These are phyloP conservation scores for Xylariaceae sp. DNA, from an alignment of 2,329 filamentous ascomycete genomes.

Conservation along the genomic window DNA sequence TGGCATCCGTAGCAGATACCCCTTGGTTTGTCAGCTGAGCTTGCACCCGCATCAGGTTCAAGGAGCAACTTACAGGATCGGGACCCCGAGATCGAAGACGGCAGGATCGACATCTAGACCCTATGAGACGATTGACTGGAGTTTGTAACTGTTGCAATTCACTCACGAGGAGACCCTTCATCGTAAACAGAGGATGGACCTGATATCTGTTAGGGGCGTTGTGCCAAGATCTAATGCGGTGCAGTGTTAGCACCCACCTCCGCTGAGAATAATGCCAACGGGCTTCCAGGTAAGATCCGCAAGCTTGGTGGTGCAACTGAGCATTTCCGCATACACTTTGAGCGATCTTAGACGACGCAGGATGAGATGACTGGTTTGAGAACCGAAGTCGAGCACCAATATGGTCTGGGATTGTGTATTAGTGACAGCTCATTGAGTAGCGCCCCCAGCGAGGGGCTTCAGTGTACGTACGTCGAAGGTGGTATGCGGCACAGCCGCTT, in stretches of 20 bases:
- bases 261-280: conserved; percentile 76
- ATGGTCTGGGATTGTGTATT: conserved; percentile 53
- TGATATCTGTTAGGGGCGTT: conserved; percentile 21
- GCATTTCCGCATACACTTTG: conserved; percentile 79
- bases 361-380: conserved; percentile 70
- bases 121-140: conserved; percentile 3
- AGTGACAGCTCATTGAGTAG: not conserved
- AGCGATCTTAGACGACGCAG: conserved; percentile 71
- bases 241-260: conserved; percentile 51
- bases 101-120: conserved; percentile 66
- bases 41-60: not conserved
- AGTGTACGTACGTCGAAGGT: conserved; percentile 33
- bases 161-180: conserved; percentile 56
- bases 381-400: conserved; percentile 65
- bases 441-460: not conserved
- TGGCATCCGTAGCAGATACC: conserved; percentile 58
- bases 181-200: conserved; percentile 73
- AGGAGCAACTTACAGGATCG: conserved; percentile 33
- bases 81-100: conserved; percentile 70
- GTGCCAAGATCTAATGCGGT: not conserved
- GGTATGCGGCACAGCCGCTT: conserved; percentile 33
- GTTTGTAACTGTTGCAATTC: conserved; percentile 10
- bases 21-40: conserved; percentile 7
- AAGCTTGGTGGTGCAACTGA: conserved; percentile 81
- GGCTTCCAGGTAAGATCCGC: conserved; percentile 74